A percentile compares a stretch with the other conserved stretches of the same genome.
Evolutionary conservation across 164 flowering plant genomes (phyloP).

Genomic region (Annona squamosa): DNA sequence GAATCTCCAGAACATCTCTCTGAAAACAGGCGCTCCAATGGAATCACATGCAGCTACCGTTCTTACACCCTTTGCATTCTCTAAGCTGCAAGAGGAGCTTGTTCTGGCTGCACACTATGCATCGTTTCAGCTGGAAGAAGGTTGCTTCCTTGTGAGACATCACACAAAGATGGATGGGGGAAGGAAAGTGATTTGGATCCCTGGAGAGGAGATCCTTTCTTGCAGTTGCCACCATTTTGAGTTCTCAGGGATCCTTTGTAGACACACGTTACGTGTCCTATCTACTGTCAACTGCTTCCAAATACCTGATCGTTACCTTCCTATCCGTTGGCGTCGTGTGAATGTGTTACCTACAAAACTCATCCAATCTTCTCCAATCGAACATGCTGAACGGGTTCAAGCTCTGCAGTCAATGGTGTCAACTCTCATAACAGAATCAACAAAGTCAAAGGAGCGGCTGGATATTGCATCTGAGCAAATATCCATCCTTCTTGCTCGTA

Average conservation of each 20-base stretch:
- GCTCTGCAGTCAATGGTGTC: slow-evolving; percentile 69
- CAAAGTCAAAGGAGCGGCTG: slow-evolving; percentile 70
- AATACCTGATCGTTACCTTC: slow-evolving; percentile 85
- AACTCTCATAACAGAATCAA: slow-evolving; percentile 59
- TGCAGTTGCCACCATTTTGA: slow-evolving; percentile 90
- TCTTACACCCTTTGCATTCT: slow-evolving; percentile 83
- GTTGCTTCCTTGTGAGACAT: slow-evolving; percentile 68
- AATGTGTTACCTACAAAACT: slow-evolving; percentile 33
- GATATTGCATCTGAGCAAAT: slow-evolving; percentile 68
- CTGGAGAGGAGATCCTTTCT: slow-evolving; percentile 61
- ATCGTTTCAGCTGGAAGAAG: slow-evolving; percentile 67
- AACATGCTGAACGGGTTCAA: slow-evolving; percentile 61
- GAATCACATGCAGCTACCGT: slow-evolving; percentile 87
- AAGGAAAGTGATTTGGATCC: slow-evolving; percentile 70
- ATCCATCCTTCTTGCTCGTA: slow-evolving; percentile 54
- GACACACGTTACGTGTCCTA: slow-evolving; percentile 86
- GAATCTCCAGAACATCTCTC: slow-evolving; percentile 80
- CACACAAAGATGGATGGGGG: slow-evolving; percentile 84
- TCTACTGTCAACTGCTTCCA: slow-evolving; percentile 87
- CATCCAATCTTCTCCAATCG: slow-evolving; percentile 26
- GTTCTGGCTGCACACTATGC: slow-evolving; percentile 90
- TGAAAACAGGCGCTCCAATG: slow-evolving; percentile 96
- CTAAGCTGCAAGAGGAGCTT: slow-evolving; percentile 90
- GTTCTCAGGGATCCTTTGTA: slow-evolving; percentile 84
- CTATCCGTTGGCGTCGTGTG: slow-evolving; percentile 69